Percentiles rank a stretch among this genome's conserved stretches.
Conservation (phyloP, 371 early-diverging fungal species). For the Gilbertella persicaria region DNA sequence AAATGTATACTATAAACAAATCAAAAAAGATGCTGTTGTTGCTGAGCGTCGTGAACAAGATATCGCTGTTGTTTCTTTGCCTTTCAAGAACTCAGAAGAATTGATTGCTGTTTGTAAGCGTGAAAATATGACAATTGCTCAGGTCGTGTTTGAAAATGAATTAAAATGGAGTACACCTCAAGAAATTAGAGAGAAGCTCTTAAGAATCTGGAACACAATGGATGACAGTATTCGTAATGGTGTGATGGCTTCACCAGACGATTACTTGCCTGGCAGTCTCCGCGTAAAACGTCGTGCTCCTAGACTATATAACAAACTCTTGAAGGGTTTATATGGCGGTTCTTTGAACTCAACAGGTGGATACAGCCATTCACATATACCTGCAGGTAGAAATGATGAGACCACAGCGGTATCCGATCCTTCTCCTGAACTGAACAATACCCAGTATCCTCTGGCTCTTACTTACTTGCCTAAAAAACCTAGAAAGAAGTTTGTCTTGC, state of each 20-base stretch:
- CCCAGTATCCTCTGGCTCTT: constrained; percentile 34
- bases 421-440: not conserved
- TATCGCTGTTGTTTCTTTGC: constrained; percentile 79
- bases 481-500: constrained; percentile 49
- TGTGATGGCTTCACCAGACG: constrained; percentile 48
- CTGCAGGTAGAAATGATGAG: constrained; percentile 1
- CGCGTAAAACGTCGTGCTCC: constrained; percentile 89
- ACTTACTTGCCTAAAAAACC: constrained; percentile 46
- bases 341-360: constrained; percentile 24
- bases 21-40: constrained; percentile 24
- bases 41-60: constrained; percentile 67
- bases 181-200: constrained; percentile 71
- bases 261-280: constrained; percentile 82
- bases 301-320: constrained; percentile 79
- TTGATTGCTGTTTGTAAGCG: constrained; percentile 79
- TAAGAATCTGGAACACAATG: constrained; percentile 94
- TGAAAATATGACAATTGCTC: constrained; percentile 91
- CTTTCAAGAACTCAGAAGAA: constrained; percentile 83
- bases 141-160: constrained; percentile 94
- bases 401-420: not conserved
- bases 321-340: constrained; percentile 72
- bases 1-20: constrained; percentile 82
- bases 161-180: constrained; percentile 85
- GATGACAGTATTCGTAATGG: constrained; percentile 87
- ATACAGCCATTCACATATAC: constrained; percentile 32